phyloP scores from a whole-genome alignment of 2,329 filamentous ascomycete species.

The Claviceps monticola region DNA sequence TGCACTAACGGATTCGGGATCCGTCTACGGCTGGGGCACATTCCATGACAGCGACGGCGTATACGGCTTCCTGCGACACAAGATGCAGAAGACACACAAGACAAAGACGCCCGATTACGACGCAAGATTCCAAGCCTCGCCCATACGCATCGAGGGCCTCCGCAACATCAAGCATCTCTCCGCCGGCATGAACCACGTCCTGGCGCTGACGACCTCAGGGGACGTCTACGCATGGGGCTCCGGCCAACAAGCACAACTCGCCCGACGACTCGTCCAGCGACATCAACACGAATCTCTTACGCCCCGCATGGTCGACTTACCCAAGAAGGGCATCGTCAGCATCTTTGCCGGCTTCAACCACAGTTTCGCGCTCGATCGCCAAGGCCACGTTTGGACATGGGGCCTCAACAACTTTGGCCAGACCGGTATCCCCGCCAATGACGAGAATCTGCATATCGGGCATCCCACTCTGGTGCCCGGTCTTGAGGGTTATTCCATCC shows the following conservation, averaged over 20 bases:
- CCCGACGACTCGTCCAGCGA: conserved; percentile 35
- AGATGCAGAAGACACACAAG: conserved; percentile 9
- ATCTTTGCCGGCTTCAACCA: conserved; percentile 49
- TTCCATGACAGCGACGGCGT: conserved; percentile 35
- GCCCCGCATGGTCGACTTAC: conserved; percentile 21
- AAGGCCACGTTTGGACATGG: conserved; percentile 54
- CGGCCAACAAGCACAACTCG: conserved; percentile 33
- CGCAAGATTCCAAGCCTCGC: conserved; percentile 14
- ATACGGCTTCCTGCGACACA: conserved; percentile 6
- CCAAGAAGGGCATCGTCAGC: conserved; percentile 20
- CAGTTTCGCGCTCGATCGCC: conserved; percentile 51
- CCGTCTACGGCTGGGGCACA: conserved; percentile 65
- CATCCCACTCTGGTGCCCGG: conserved; percentile 24
- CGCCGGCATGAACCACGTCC: conserved; percentile 50
- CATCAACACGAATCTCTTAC: conserved; percentile 31
- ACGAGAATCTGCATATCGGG: conserved; percentile 34
- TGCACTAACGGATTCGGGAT: conserved; percentile 52
- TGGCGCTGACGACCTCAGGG: conserved; percentile 46
- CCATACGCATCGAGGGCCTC: conserved; percentile 36
- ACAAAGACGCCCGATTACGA: conserved; percentile 13
- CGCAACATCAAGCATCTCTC: conserved; percentile 46
- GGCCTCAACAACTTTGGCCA: conserved; percentile 60
- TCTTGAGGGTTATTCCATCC: conserved; percentile 39
- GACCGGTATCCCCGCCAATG: conserved; percentile 42
- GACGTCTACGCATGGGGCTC: conserved; percentile 10